Evolutionary conservation across 352 stramenopile species (phyloP).

Genomic region (Plasmopara viticola): DNA sequence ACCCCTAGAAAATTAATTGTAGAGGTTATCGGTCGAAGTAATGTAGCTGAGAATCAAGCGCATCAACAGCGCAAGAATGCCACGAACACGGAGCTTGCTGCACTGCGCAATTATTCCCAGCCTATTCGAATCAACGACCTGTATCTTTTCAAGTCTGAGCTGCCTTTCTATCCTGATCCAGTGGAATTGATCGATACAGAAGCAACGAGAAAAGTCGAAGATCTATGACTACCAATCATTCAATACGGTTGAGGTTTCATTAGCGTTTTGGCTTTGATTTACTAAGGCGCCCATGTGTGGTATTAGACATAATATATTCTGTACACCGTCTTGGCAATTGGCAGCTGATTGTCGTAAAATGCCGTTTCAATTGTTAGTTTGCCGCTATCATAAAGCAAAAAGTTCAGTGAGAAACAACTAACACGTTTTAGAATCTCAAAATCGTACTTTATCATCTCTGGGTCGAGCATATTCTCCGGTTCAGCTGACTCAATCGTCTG

Average conservation of each 20-base stretch:
- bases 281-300: constrained; percentile 3
- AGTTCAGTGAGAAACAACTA: not conserved
- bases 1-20: constrained; percentile 58
- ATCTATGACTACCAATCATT: constrained; percentile 29
- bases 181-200: constrained; percentile 35
- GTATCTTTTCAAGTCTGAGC: constrained; percentile 55
- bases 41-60: constrained; percentile 29
- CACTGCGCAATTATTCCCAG: constrained; percentile 15
- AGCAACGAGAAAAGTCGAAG: constrained; percentile 15
- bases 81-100: constrained; percentile 20
- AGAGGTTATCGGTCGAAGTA: constrained; percentile 56
- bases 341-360: constrained; percentile 90
- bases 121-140: constrained; percentile 45
- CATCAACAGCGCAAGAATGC: constrained; percentile 29
- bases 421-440: not conserved
- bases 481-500: constrained; percentile 90
- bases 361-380: constrained; percentile 93
- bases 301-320: constrained; percentile 90
- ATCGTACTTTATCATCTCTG: constrained; percentile 69
- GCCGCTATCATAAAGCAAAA: constrained; percentile 36
- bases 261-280: not conserved
- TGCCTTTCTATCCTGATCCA: constrained; percentile 43
- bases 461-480: constrained; percentile 84
- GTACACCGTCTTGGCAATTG: constrained; percentile 89
- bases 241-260: constrained; percentile 7